Percentiles rank a stretch among this genome's conserved stretches.
These are phyloP conservation scores for Saussurea involucrata DNA, from an alignment of 129 eudicot species.

Conservation along the genomic window DNA sequence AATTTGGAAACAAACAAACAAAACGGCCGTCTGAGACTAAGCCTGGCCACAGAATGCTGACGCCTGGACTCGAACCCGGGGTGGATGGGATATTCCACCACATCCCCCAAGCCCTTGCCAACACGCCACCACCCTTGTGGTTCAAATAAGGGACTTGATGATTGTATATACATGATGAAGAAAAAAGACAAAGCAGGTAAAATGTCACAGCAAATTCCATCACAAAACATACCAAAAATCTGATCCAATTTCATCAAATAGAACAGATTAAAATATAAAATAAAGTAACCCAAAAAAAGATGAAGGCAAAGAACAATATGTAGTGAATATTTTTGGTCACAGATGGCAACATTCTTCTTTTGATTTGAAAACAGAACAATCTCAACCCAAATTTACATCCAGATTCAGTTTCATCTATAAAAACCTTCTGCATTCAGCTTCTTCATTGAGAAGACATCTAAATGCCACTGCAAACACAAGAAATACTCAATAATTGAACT, in stretches of 20 bases:
- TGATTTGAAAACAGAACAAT: slow-evolving; percentile 9
- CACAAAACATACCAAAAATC: not conserved
- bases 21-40: no score
- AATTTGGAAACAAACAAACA: no score
- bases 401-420: slow-evolving; percentile 2
- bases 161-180: no score
- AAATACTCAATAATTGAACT: slow-evolving; percentile 9
- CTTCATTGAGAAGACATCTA: slow-evolving; percentile 3
- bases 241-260: not conserved
- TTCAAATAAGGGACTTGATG: no score
- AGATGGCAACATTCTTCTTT: not conserved
- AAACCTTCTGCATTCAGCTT: slow-evolving; percentile 16
- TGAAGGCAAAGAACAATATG: not conserved
- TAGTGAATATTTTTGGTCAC: slow-evolving; percentile 18
- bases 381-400: slow-evolving; percentile 11
- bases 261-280: not conserved
- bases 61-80: no score
- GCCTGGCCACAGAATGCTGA: no score
- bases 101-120: no score
- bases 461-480: not conserved
- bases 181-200: not conserved
- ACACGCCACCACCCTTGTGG: no score
- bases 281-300: not conserved
- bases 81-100: no score
- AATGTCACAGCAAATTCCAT: not conserved